Base-by-base conservation (phyloP, 352 stramenopile genomes). In the Phytophthora tubulina region DNA sequence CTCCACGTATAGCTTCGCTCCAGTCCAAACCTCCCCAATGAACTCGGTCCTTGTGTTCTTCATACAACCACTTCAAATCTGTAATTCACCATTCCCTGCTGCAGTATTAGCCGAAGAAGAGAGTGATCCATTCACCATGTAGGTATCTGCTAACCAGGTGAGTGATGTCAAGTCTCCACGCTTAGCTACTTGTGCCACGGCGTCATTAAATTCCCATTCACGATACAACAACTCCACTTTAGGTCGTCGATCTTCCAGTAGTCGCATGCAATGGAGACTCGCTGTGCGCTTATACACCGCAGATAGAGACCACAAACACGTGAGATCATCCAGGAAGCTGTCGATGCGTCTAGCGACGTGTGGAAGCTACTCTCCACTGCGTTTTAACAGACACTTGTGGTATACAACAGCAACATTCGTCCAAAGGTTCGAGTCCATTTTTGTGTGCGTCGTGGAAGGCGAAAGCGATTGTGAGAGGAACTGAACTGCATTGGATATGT, bases 11-110 rank as follows among this genome's bases (percentile, higher is more conserved):
- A n/a, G 55, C 69, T 55, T 38, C 63, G n/a, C 48, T 36, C 62
- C 68, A 75, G 21, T 75, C 68, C 10, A 55, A 10, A 6, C 63
- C 55, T 68, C 69, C 69, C 69, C 69, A 76, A 41, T 70, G 31
- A 63, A 72, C 63, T 68, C 63, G 8, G 13, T 6, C 5, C 30
- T 66, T 36, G 42, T 76, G 49, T 3, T 32, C 9, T 14, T 64
- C 31, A 15, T 61, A 13, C 42, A 76, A 6, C 63, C 63, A 76
- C 36, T 61, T 14, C 3, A 76, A 27, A 65, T n/a, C n/a, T 41
- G 9, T 32, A 72, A 17, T 6, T 68, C 32, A 41, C 69, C 69
- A 41, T 50, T 68, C 7, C 4, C 38, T 56, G 69, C 69, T 30
- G 69, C 62, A 72, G 63, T 36, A 11, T 38, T 51, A 14, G 63